Evolutionary conservation across 2,329 filamentous ascomycete genomes (phyloP).

Genomic region (Ophiostoma pallidulum): DNA sequence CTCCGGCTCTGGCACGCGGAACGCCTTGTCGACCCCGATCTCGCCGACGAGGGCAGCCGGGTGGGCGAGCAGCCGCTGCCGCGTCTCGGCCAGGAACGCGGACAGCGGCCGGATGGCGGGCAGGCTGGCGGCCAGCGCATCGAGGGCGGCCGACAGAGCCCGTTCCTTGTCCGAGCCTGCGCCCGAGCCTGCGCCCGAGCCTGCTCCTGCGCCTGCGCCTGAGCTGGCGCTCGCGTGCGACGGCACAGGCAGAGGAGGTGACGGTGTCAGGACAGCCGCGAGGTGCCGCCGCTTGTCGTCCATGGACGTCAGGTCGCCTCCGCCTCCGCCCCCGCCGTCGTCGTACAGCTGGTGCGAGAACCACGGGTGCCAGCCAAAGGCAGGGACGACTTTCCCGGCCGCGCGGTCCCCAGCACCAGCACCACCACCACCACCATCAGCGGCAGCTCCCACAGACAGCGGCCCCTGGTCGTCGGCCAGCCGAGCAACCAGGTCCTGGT

Average conservation of each 20-base stretch:
- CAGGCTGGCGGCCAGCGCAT: constrained; percentile 38
- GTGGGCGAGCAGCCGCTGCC: constrained; percentile 42
- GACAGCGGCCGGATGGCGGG: constrained; percentile 51
- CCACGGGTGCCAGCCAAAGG: constrained; percentile 87
- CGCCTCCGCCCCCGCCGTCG: constrained; percentile 29
- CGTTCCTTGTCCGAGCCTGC: constrained; percentile 18
- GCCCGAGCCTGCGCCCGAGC: too few species aligned
- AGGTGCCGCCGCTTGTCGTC: constrained; percentile 50
- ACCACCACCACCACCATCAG: constrained; percentile 3
- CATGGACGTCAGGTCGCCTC: constrained; percentile 8
- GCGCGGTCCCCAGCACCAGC: constrained; percentile 13
- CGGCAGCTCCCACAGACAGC: too few species aligned
- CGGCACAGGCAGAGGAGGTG: too few species aligned
- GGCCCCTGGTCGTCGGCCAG: constrained; percentile 47
- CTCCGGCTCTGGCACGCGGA: constrained; percentile 59
- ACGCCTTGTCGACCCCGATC: constrained; percentile 67
- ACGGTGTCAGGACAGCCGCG: constrained; percentile 50
- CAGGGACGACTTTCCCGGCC: constrained; percentile 42
- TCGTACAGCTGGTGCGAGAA: constrained; percentile 70
- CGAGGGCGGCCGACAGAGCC: constrained; percentile 25
- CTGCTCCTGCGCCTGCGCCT: background rate
- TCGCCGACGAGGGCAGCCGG: constrained; percentile 62
- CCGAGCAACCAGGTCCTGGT: constrained; percentile 61
- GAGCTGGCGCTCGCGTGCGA: too few species aligned
- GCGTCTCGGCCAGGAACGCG: constrained; percentile 35